phyloP scores from a whole-genome alignment of 2,329 filamentous ascomycete species.

The Colletotrichum plurivorum region DNA sequence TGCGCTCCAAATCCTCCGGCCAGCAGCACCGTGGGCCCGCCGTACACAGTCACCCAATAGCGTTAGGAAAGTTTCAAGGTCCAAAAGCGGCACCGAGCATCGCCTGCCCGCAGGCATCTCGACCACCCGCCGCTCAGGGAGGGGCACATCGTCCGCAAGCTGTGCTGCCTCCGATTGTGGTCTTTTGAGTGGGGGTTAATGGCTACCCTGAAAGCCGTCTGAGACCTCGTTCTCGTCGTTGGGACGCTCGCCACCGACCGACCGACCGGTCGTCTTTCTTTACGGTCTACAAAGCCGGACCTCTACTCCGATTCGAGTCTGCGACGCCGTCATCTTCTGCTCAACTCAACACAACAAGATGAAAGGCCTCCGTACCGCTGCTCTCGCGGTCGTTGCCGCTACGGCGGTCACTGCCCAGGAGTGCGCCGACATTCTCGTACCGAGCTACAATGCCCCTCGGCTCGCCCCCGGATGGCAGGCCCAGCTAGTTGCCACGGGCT shows the following conservation, averaged over 20 bases:
- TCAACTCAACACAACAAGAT: background rate
- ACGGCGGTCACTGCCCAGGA: slow-evolving; percentile 31
- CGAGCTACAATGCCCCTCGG: slow-evolving; percentile 53
- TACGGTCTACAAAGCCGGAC: background rate
- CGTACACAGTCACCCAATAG: slow-evolving; percentile 4
- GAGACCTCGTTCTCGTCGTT: slow-evolving; percentile 9
- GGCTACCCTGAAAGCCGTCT: slow-evolving; percentile 4
- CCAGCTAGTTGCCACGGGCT: slow-evolving; percentile 57
- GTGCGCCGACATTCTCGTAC: slow-evolving; percentile 54
- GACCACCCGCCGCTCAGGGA: slow-evolving; percentile 21
- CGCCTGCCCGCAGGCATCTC: slow-evolving; percentile 23
- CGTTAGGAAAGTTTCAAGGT: slow-evolving; percentile 29
- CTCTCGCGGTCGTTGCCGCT: slow-evolving; percentile 15
- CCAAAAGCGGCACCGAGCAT: slow-evolving; percentile 19
- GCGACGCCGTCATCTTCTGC: background rate
- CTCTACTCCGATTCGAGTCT: background rate
- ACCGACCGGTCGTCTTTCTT: background rate
- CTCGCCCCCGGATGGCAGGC: slow-evolving; percentile 60
- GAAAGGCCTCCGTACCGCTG: slow-evolving; percentile 28
- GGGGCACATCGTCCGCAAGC: background rate
- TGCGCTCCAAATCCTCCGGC: background rate
- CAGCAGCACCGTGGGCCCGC: slow-evolving; percentile 14
- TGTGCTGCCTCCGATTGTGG: background rate
- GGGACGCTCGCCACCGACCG: slow-evolving; percentile 6
- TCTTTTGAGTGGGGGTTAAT: slow-evolving; percentile 25